Evolutionary conservation across 1,139 yeast species (phyloP).

Genomic region (Hemisphaericaspora subhashii): DNA sequence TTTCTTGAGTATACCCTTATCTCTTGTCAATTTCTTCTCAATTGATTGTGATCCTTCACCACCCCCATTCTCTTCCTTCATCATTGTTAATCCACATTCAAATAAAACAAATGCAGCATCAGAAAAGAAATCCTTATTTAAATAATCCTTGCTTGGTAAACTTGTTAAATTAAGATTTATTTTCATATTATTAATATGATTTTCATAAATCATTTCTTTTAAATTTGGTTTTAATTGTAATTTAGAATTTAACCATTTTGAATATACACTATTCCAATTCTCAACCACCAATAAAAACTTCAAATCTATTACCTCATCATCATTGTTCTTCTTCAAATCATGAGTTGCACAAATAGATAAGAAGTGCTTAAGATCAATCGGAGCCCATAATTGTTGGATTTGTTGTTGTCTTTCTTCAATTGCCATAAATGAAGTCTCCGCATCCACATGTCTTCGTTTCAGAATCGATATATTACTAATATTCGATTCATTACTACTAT

Average conservation of each 20-base stretch:
- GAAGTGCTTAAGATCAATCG: constrained; percentile 32
- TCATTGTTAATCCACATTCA: constrained; percentile 42
- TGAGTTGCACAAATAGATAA: constrained; percentile 22
- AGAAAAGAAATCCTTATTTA: constrained; percentile 37
- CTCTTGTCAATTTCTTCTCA: constrained; percentile 33
- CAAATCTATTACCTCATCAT: constrained; percentile 20
- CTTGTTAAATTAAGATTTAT: constrained; percentile 30
- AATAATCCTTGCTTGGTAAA: constrained; percentile 37
- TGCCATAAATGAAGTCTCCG: constrained; percentile 15
- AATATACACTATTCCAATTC: constrained; percentile 40
- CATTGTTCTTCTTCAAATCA: constrained; percentile 23
- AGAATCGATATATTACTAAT: constrained; percentile 6
- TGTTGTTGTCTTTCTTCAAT: constrained; percentile 31
- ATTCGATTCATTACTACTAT: constrained; percentile 14
- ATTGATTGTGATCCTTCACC: constrained; percentile 18
- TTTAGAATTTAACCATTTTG: constrained; percentile 50
- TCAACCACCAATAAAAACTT: constrained; percentile 44
- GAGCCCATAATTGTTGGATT: constrained; percentile 42
- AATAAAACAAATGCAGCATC: constrained; percentile 41
- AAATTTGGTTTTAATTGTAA: constrained; percentile 31
- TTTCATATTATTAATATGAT: constrained; percentile 22
- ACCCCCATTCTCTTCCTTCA: neutral
- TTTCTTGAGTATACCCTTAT: constrained; percentile 37
- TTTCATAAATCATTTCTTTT: constrained; percentile 29
- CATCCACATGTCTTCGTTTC: constrained; percentile 18